Conservation (phyloP, 75 land plant genomes). For the Chamaecyparis obtusa region DNA sequence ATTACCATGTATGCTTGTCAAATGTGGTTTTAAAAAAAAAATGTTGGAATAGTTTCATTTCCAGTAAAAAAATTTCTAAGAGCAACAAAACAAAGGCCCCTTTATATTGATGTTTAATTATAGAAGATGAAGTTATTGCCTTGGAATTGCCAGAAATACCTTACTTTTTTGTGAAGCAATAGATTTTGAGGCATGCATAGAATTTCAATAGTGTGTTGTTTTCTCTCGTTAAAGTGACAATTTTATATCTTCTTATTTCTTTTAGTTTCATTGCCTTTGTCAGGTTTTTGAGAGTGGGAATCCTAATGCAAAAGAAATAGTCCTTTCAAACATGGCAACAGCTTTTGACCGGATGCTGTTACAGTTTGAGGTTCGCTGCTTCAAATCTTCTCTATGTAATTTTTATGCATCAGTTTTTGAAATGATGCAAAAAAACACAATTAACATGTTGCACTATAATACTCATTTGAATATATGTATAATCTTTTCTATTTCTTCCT, state of each 20-base stretch:
- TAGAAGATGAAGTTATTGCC: not conserved
- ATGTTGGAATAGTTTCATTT: not conserved
- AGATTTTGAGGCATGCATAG: not conserved
- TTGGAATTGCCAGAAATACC: not conserved
- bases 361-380: constrained; percentile 71
- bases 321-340: constrained; percentile 72
- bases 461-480: not conserved
- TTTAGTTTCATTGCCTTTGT: not conserved
- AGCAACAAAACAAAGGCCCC: not conserved
- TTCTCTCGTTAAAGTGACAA: not conserved
- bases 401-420: constrained; percentile 7
- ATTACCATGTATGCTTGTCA: not conserved
- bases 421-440: not conserved
- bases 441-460: not conserved
- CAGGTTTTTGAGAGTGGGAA: constrained; percentile 78
- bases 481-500: constrained; percentile 6
- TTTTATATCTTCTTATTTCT: not conserved
- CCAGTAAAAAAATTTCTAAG: not conserved
- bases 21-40: not conserved
- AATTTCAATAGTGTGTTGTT: not conserved
- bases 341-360: constrained; percentile 79
- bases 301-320: constrained; percentile 52
- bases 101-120: not conserved
- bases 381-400: not conserved
- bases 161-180: not conserved